These are phyloP conservation scores for Penstemon davidsonii DNA, from an alignment of 257 asterid species.

Conservation along the genomic window DNA sequence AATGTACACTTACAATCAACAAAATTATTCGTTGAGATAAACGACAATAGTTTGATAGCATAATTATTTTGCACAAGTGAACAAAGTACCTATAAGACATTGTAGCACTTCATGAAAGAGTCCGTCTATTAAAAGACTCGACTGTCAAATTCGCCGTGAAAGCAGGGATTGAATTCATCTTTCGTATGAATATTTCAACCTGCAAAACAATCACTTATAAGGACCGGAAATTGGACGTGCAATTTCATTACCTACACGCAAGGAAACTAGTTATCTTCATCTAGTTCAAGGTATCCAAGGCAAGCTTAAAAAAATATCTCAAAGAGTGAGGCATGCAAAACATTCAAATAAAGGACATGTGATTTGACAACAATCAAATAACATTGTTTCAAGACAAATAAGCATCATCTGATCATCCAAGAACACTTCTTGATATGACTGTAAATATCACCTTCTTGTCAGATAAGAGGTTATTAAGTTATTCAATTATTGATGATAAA, in stretches of 20 bases:
- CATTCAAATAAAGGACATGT: not conserved
- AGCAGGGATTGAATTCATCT: slow-evolving; percentile 90
- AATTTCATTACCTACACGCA: not conserved
- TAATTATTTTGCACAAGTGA: not conserved
- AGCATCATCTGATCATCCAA: not conserved
- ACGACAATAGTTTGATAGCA: not conserved
- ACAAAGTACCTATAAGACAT: not conserved
- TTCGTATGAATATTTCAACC: slow-evolving; percentile 80
- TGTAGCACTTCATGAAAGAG: slow-evolving; percentile 59
- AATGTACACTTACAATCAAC: no score
- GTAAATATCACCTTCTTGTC: not conserved
- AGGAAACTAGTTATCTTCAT: slow-evolving; percentile 11
- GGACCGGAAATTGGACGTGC: slow-evolving; percentile 1
- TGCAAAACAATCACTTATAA: slow-evolving; percentile 33
- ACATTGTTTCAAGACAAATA: not conserved
- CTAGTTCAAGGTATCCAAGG: not conserved
- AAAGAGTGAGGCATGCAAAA: not conserved
- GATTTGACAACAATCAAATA: not conserved
- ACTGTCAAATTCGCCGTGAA: slow-evolving; percentile 92
- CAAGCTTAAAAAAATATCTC: not conserved
- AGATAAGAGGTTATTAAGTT: not conserved
- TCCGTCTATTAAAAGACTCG: slow-evolving; percentile 89
- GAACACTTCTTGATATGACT: not conserved
- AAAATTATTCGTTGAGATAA: not conserved
- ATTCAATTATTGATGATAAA: not conserved